Conservation (phyloP, 83 land plant species). For the Picea abies region DNA sequence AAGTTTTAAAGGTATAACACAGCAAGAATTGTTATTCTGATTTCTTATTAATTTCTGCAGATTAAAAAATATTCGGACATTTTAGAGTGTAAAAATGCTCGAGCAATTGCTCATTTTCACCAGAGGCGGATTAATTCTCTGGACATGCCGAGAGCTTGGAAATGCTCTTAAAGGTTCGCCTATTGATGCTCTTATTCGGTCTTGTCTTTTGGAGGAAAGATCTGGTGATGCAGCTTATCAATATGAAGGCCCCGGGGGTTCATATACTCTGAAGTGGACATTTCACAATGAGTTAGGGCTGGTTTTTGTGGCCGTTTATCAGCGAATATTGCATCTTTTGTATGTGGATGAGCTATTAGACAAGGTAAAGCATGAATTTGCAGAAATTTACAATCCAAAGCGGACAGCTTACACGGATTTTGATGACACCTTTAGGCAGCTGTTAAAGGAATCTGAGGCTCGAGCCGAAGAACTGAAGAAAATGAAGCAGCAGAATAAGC, state of each 20-base stretch:
- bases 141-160: slow-evolving; percentile 49
- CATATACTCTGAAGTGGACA: slow-evolving; percentile 52
- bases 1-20: too few species aligned
- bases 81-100: slow-evolving; percentile 16
- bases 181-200: slow-evolving; percentile 19
- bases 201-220: slow-evolving; percentile 51
- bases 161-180: slow-evolving; percentile 45
- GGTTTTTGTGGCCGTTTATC: slow-evolving; percentile 41
- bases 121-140: slow-evolving; percentile 42
- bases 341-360: slow-evolving; percentile 49
- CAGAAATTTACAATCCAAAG: slow-evolving; percentile 21
- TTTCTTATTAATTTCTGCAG: neutral
- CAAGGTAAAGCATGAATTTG: slow-evolving; percentile 38
- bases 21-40: too few species aligned
- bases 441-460: too few species aligned
- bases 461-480: too few species aligned
- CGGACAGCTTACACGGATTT: slow-evolving; percentile 32
- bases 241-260: slow-evolving; percentile 34
- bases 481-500: too few species aligned
- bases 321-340: too few species aligned
- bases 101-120: slow-evolving; percentile 54
- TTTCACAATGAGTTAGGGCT: slow-evolving; percentile 50
- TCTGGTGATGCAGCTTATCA: slow-evolving; percentile 35
- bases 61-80: too few species aligned
- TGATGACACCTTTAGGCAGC: too few species aligned